Percentiles rank a stretch among this genome's conserved stretches.
phyloP scores from a whole-genome alignment of 441 rosid species.

The Manihot esculenta region DNA sequence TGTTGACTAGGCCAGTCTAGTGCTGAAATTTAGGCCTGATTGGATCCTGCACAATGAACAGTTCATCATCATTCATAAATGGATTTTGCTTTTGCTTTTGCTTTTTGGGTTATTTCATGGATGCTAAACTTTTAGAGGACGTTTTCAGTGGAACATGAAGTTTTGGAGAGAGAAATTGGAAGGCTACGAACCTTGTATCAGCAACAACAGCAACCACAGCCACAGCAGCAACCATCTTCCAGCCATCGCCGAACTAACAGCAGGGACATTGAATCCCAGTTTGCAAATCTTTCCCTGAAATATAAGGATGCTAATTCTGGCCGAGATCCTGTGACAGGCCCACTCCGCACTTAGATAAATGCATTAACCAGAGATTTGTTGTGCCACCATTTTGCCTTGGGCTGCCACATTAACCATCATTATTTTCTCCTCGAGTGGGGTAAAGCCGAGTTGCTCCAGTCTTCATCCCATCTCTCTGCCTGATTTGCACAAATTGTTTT shows the following conservation, averaged over 20 bases:
- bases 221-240: conserved; percentile 55
- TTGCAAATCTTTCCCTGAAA: conserved; percentile 77
- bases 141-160: conserved; percentile 90
- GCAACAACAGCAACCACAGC: conserved; percentile 62
- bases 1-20: background rate
- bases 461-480: conserved; percentile 30
- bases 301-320: conserved; percentile 67
- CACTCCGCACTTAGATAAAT: conserved; percentile 55
- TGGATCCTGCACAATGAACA: background rate
- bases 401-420: conserved; percentile 31
- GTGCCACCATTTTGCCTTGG: conserved; percentile 21
- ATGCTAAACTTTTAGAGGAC: conserved; percentile 14
- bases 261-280: conserved; percentile 91
- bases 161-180: conserved; percentile 93
- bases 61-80: background rate
- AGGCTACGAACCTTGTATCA: conserved; percentile 76
- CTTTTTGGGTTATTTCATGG: background rate
- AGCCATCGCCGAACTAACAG: conserved; percentile 66
- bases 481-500: conserved; percentile 31
- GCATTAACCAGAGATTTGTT: conserved; percentile 27
- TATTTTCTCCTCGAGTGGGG: conserved; percentile 32
- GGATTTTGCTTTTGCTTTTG: background rate
- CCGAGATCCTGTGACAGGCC: conserved; percentile 60
- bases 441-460: conserved; percentile 34
- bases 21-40: background rate